Percentiles rank a stretch among this genome's conserved stretches.
Conservation (phyloP, 1,284 basidiomycete species). For the Stygiomarasmius scandens region DNA sequence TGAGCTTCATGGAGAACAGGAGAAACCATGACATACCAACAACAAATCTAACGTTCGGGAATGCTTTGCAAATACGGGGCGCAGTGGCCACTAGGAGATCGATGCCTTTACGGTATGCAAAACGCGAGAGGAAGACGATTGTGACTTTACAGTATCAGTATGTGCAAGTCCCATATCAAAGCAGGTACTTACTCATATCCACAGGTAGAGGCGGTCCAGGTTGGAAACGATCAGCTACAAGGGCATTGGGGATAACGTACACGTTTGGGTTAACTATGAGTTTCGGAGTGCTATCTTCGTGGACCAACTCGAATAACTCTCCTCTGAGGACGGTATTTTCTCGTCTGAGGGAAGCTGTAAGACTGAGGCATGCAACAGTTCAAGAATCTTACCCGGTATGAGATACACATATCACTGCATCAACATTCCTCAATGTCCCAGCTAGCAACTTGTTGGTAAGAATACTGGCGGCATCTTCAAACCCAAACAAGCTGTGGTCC, state of each 20-base stretch:
- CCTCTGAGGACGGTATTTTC: slow-evolving; percentile 96
- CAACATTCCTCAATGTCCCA: slow-evolving; percentile 86
- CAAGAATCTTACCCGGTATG: slow-evolving; percentile 80
- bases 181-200: slow-evolving; percentile 58
- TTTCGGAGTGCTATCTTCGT: slow-evolving; percentile 41
- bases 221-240: slow-evolving; percentile 87
- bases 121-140: slow-evolving; percentile 91
- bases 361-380: neutral
- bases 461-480: slow-evolving; percentile 95
- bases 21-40: slow-evolving; percentile 59
- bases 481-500: slow-evolving; percentile 95
- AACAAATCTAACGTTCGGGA: slow-evolving; percentile 86
- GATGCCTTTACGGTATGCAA: slow-evolving; percentile 96
- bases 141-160: slow-evolving; percentile 61
- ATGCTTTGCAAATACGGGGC: slow-evolving; percentile 84
- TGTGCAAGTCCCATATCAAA: neutral
- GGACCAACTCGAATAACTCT: slow-evolving; percentile 56
- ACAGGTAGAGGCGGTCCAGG: slow-evolving; percentile 57
- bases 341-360: slow-evolving; percentile 48
- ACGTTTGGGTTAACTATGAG: slow-evolving; percentile 63
- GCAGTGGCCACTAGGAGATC: slow-evolving; percentile 93
- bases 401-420: slow-evolving; percentile 95
- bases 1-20: no score
- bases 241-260: slow-evolving; percentile 93
- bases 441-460: slow-evolving; percentile 95